phyloP scores from a whole-genome alignment of 768 basidiomycete genomes.

The Cystobasidium tubakii region DNA sequence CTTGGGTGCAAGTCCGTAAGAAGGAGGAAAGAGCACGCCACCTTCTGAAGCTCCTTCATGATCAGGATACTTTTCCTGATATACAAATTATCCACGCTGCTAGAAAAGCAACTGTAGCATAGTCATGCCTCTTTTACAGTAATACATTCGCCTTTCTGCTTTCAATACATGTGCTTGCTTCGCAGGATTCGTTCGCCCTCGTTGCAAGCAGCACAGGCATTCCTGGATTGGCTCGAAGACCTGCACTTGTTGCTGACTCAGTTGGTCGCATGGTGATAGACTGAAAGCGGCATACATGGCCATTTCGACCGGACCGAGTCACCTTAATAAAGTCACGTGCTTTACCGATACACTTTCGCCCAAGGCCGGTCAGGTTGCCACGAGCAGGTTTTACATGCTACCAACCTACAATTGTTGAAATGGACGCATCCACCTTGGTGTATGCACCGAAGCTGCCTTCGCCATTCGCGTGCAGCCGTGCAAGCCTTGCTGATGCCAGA shows the following conservation, averaged over 20 bases:
- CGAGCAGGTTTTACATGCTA: not conserved
- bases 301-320: too few species aligned
- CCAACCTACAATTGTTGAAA: not conserved
- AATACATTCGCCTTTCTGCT: not conserved
- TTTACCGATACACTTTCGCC: too few species aligned
- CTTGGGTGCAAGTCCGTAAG: not conserved
- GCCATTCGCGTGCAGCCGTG: not conserved
- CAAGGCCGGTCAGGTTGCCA: not conserved
- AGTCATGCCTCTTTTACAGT: not conserved
- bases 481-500: not conserved
- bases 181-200: not conserved
- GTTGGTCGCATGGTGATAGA: too few species aligned
- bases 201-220: too few species aligned
- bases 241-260: too few species aligned
- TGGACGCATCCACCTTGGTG: not conserved
- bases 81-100: not conserved
- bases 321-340: too few species aligned
- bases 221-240: too few species aligned
- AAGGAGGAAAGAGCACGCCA: not conserved
- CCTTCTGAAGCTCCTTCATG: not conserved
- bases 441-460: not conserved
- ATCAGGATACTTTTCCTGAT: not conserved
- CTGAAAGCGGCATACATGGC: too few species aligned
- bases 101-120: slow-evolving; percentile 6
- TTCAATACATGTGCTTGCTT: not conserved